Evolutionary conservation across 192 early-diverging fungal genomes (phyloP), one percentile per base, ranked within the genome.

Genomic region (Oehlia diaphana): DNA sequence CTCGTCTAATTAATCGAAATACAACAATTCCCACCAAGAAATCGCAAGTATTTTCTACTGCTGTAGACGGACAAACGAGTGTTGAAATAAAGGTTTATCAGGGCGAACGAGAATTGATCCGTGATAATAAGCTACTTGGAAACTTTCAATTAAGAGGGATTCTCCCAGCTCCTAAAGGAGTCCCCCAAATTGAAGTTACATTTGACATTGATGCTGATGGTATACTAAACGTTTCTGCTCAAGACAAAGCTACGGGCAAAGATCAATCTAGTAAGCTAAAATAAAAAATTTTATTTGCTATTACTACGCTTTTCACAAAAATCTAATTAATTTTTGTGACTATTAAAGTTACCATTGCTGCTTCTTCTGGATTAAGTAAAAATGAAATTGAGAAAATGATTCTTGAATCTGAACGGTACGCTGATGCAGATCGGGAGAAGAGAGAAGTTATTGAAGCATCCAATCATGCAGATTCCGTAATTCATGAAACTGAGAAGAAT

Each of bases 171-270:
- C 95, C 96, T 75, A 95, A 96, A 87, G 98, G 98, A 81, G 89
- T 96, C 70, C 97, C 98, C 53, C 96, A 99, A 90, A 94, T 99
- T 80, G 96, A 98, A 84, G 98, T 99, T 70, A 94, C 96, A 61
- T 99, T 99, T 79, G 96, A 99, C 84, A 98, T 99, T 87, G 96
- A 99, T 86, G 98, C 98, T 31, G 96, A 99, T 83, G 98, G 98
- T 89, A 99, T 99, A 82, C 94, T 99, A 82, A 98, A 98, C 83
- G 97, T 99, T 62, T 86, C 89, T 64, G 98, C 98, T 83, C 93
- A 93, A 91, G 98, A 99, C 90, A 96, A 97, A 88, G 94, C 94
- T 78, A 97, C 97, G 81, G 92, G 93, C 87, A 93, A 93, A 77
- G 96, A 99, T 88, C 96, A 97, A 87, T 94, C 95, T 82, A 93